phyloP scores from a whole-genome alignment of 805 yeast genomes.

The Candida loeiensis region DNA sequence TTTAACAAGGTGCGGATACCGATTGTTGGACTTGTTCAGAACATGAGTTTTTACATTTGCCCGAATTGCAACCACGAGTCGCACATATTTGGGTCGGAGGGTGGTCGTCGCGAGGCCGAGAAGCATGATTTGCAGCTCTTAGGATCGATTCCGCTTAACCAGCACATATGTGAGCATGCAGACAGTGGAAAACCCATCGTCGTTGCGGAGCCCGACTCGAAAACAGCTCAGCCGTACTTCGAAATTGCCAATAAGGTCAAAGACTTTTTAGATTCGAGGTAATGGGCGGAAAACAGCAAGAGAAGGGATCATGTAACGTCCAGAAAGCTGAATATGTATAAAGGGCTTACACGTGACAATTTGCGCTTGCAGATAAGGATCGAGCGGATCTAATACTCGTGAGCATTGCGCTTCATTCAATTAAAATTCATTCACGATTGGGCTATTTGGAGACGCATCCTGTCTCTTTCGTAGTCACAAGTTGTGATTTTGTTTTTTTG shows the following conservation, averaged over 20 bases:
- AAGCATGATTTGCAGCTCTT: conserved; percentile 47
- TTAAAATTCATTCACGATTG: no score
- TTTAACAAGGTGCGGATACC: conserved; percentile 70
- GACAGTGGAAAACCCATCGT: conserved; percentile 68
- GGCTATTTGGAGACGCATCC: no score
- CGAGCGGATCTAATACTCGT: no score
- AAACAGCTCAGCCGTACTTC: conserved; percentile 41
- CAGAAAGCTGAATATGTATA: neutral
- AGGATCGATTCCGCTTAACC: conserved; percentile 67
- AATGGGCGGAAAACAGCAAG: neutral
- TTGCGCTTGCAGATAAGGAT: no score
- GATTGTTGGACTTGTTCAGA: conserved; percentile 72
- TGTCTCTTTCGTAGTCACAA: no score
- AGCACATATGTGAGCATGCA: conserved; percentile 54
- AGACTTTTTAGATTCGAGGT: conserved; percentile 9
- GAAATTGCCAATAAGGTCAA: conserved; percentile 44
- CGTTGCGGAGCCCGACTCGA: conserved; percentile 36
- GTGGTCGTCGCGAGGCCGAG: conserved; percentile 50
- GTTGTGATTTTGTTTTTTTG: conserved; percentile 1
- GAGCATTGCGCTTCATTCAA: no score
- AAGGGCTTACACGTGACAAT: no score
- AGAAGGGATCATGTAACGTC: neutral
- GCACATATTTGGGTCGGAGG: conserved; percentile 71
- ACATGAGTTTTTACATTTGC: conserved; percentile 75
- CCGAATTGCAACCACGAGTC: conserved; percentile 72